These are phyloP conservation scores for Trichodelitschia bisporula DNA, from an alignment of 495 filamentous ascomycete species.

Conservation along the genomic window DNA sequence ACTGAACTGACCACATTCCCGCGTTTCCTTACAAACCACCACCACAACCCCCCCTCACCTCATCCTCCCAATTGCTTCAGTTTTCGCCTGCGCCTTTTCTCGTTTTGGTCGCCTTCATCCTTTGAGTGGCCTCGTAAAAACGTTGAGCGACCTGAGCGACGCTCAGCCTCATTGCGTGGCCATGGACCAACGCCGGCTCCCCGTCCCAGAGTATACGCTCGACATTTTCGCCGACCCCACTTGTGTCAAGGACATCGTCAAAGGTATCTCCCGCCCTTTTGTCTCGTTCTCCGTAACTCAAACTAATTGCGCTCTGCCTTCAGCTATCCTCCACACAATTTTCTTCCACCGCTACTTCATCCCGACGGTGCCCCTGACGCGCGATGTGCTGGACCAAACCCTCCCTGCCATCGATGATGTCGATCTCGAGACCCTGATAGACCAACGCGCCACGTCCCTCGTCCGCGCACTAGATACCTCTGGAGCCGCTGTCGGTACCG, in stretches of 20 bases:
- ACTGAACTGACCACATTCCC: too few species aligned
- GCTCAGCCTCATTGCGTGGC: background rate
- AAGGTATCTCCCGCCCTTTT: slow-evolving; percentile 31
- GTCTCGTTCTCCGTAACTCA: slow-evolving; percentile 1
- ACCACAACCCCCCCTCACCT: too few species aligned
- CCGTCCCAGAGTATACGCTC: slow-evolving; percentile 16
- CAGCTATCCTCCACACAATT: slow-evolving; percentile 86
- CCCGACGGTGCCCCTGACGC: slow-evolving; percentile 53
- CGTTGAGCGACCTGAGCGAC: too few species aligned
- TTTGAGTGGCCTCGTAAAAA: too few species aligned
- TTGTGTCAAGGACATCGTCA: slow-evolving; percentile 64
- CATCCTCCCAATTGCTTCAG: too few species aligned
- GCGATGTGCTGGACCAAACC: slow-evolving; percentile 80
- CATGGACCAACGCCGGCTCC: slow-evolving; percentile 15
- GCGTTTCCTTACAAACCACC: too few species aligned
- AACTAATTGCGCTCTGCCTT: slow-evolving; percentile 7
- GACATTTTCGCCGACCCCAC: slow-evolving; percentile 20
- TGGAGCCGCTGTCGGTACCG: slow-evolving; percentile 4
- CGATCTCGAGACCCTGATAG: slow-evolving; percentile 80
- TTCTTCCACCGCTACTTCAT: slow-evolving; percentile 98
- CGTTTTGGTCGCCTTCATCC: too few species aligned
- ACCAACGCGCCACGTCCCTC: slow-evolving; percentile 54
- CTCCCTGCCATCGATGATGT: slow-evolving; percentile 71
- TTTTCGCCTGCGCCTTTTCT: too few species aligned
- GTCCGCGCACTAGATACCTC: slow-evolving; percentile 29